Conservation (phyloP, 192 early-diverging fungal genomes). For the Kickxella alabastrina region DNA sequence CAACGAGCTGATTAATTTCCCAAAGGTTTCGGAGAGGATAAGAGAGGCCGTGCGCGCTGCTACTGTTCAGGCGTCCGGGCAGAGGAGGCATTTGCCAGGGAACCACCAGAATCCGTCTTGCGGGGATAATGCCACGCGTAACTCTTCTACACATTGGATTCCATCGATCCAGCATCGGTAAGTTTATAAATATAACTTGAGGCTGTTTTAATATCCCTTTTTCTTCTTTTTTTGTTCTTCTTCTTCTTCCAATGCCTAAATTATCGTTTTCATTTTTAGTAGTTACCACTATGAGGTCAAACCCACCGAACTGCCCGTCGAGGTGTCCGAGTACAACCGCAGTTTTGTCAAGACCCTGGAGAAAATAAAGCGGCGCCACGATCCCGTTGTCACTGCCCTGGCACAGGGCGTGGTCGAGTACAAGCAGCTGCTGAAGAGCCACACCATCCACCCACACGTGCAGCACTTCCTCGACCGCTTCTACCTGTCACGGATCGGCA, state of each 20-base stretch:
- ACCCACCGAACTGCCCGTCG: constrained; percentile 58
- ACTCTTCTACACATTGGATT: constrained; percentile 42
- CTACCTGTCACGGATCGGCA: constrained; percentile 97
- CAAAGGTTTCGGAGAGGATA: constrained; percentile 35
- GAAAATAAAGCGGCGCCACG: constrained; percentile 86
- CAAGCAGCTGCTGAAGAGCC: constrained; percentile 58
- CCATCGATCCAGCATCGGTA: constrained; percentile 51
- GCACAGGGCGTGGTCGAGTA: constrained; percentile 93
- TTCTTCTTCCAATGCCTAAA: constrained; percentile 1
- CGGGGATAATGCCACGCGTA: constrained; percentile 13
- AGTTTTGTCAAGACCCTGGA: constrained; percentile 87
- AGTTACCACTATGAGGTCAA: constrained; percentile 51
- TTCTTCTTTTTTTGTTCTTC: neutral
- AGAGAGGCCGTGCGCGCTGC: constrained; percentile 34
- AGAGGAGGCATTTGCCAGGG: constrained; percentile 31
- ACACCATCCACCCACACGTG: constrained; percentile 65
- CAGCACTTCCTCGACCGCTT: constrained; percentile 93
- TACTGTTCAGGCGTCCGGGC: constrained; percentile 13
- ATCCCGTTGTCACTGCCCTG: constrained; percentile 86
- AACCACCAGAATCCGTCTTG: constrained; percentile 24
- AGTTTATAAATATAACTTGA: constrained; percentile 5
- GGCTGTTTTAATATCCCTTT: too few species aligned
- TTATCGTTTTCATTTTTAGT: constrained; percentile 11
- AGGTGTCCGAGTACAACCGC: constrained; percentile 73
- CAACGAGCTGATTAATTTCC: constrained; percentile 53